Conservation (phyloP, 768 basidiomycete genomes). For the Pleurotus pulmonarius region DNA sequence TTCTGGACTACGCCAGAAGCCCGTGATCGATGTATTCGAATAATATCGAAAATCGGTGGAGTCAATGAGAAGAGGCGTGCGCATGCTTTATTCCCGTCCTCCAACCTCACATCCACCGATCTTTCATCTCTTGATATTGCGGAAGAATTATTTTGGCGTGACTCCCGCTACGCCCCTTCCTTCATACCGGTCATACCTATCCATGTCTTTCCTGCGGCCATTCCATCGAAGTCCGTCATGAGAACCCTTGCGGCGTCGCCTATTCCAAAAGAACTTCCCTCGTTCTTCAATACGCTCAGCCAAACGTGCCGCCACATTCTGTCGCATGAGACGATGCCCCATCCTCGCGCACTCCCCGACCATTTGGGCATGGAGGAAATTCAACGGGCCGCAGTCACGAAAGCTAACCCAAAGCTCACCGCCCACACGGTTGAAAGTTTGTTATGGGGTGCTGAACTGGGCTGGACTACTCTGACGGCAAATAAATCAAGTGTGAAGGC, state of each 20-base stretch:
- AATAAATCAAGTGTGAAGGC: constrained; percentile 77
- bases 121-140: constrained; percentile 22
- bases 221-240: constrained; percentile 9
- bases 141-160: constrained; percentile 53
- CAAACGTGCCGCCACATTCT: constrained; percentile 54
- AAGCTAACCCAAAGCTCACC: constrained; percentile 58
- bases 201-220: constrained; percentile 37
- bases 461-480: constrained; percentile 87
- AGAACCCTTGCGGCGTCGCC: not conserved
- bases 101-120: constrained; percentile 7
- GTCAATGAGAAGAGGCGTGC: constrained; percentile 61
- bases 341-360: constrained; percentile 25
- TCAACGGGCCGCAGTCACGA: constrained; percentile 50
- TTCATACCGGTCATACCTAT: constrained; percentile 61
- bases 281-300: constrained; percentile 47
- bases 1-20: constrained; percentile 87
- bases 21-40: constrained; percentile 65
- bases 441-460: constrained; percentile 59
- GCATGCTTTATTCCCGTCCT: constrained; percentile 47
- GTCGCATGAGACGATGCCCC: constrained; percentile 37
- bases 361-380: constrained; percentile 21
- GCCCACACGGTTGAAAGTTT: constrained; percentile 76
- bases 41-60: constrained; percentile 80
- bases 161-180: constrained; percentile 51
- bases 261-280: constrained; percentile 10